Evolutionary conservation across 176 grass and related monocot species (phyloP).

Genomic region (Oryza longistaminata): DNA sequence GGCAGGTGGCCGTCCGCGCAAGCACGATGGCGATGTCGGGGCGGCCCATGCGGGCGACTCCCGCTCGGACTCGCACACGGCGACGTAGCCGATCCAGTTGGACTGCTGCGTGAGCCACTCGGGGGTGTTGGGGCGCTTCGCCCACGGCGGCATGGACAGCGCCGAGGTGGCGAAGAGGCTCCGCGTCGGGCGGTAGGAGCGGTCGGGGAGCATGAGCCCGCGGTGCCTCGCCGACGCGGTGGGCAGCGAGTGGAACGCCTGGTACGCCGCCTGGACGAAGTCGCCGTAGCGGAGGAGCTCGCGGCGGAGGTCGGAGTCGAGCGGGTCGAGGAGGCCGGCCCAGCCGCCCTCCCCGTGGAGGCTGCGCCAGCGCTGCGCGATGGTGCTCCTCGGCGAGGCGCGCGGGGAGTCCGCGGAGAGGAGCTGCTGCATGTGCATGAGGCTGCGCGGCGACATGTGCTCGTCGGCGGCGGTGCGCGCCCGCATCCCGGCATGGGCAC

Average conservation of each 20-base stretch:
- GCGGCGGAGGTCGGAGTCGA: conserved; percentile 84
- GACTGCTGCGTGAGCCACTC: conserved; percentile 87
- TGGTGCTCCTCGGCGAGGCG: conserved; percentile 59
- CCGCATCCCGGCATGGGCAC: conserved; percentile 51
- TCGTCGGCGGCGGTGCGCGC: conserved; percentile 54
- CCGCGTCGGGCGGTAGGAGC: conserved; percentile 70
- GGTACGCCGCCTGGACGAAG: conserved; percentile 73
- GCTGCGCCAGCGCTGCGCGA: conserved; percentile 62
- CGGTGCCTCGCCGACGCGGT: conserved; percentile 48
- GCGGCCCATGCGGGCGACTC: conserved; percentile 87
- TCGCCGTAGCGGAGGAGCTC: conserved; percentile 91
- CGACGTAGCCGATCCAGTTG: conserved; percentile 90
- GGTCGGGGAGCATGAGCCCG: conserved; percentile 69
- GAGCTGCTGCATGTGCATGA: conserved; percentile 83
- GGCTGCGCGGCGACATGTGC: conserved; percentile 82
- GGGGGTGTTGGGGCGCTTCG: conserved; percentile 57
- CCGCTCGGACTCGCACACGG: conserved; percentile 82
- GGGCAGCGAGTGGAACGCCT: conserved; percentile 88
- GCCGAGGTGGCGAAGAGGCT: conserved; percentile 88
- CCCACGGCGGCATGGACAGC: conserved; percentile 67
- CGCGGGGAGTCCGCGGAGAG: conserved; percentile 66
- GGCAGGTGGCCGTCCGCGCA: conserved; percentile 82
- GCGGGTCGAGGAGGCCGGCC: conserved; percentile 75
- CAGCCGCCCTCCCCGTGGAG: conserved; percentile 66
- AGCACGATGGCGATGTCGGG: conserved; percentile 88